Percentiles rank a stretch among this genome's conserved stretches.
Conservation (phyloP, 768 basidiomycete genomes). For the Amanita exitialis region DNA sequence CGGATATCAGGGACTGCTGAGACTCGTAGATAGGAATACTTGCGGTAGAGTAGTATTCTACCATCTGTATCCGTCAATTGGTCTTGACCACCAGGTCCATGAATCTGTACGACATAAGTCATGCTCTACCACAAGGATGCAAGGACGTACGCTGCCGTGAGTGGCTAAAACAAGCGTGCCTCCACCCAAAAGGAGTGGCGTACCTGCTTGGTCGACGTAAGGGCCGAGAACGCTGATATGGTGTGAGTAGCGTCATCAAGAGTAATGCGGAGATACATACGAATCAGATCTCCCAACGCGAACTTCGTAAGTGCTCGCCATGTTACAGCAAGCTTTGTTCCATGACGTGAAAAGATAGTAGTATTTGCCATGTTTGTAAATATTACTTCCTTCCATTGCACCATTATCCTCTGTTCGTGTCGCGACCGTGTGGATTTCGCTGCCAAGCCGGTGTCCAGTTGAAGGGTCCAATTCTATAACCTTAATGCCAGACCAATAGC, state of each 20-base stretch:
- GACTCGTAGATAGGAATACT: slow-evolving; percentile 11
- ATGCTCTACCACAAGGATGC: not conserved
- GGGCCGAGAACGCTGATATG: slow-evolving; percentile 20
- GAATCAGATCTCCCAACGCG: slow-evolving; percentile 39
- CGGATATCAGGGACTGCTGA: not conserved
- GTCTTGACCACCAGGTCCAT: slow-evolving; percentile 47
- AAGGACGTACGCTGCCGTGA: slow-evolving; percentile 28
- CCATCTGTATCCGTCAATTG: slow-evolving; percentile 34
- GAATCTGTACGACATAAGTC: not conserved
- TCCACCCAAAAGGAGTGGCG: slow-evolving; percentile 34
- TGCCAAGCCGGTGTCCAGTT: slow-evolving; percentile 30
- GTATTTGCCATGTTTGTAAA: slow-evolving; percentile 32
- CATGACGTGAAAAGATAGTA: slow-evolving; percentile 49
- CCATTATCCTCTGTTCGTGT: slow-evolving; percentile 24
- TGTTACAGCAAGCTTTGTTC: slow-evolving; percentile 42
- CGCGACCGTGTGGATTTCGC: slow-evolving; percentile 29
- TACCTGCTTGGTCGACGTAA: slow-evolving; percentile 37
- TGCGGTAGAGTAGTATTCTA: slow-evolving; percentile 38
- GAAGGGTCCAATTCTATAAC: slow-evolving; percentile 26
- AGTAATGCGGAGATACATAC: slow-evolving; percentile 15
- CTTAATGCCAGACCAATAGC: slow-evolving; percentile 29
- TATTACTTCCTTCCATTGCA: slow-evolving; percentile 39
- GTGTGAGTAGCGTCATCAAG: not conserved
- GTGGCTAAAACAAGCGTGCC: slow-evolving; percentile 39
- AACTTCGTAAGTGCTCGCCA: slow-evolving; percentile 47